Conservation (phyloP, 2,329 filamentous ascomycete species). For the Colletotrichum endophyticum region DNA sequence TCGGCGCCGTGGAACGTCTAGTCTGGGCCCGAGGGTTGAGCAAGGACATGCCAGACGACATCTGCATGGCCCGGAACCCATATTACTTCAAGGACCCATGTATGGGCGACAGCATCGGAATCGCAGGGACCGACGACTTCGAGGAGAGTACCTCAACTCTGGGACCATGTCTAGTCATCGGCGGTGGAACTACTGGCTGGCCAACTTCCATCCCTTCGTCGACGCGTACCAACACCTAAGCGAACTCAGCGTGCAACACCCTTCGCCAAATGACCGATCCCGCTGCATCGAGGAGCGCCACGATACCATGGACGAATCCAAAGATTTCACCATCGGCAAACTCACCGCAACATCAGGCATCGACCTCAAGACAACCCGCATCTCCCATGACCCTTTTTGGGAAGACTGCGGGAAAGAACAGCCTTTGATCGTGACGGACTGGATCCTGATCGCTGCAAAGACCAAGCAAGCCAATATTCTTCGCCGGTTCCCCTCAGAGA, state of each 20-base stretch:
- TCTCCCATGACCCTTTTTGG: constrained; percentile 51
- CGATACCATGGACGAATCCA: constrained; percentile 35
- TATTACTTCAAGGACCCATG: constrained; percentile 46
- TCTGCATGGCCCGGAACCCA: constrained; percentile 45
- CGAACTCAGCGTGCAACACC: constrained; percentile 40
- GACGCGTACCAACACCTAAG: constrained; percentile 34
- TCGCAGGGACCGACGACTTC: constrained; percentile 29
- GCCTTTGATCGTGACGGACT: constrained; percentile 48
- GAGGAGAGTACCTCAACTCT: constrained; percentile 45
- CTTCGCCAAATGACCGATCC: constrained; percentile 43
- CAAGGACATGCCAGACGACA: constrained; percentile 41
- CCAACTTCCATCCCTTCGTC: constrained; percentile 49
- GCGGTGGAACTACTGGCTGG: constrained; percentile 44
- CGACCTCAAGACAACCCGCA: constrained; percentile 45
- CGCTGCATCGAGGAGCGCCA: constrained; percentile 39
- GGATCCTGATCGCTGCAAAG: constrained; percentile 43
- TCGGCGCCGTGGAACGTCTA: constrained; percentile 39
- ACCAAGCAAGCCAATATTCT: constrained; percentile 43
- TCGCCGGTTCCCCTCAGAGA: constrained; percentile 41
- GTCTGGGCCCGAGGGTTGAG: constrained; percentile 45
- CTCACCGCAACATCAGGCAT: constrained; percentile 45
- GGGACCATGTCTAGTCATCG: constrained; percentile 43
- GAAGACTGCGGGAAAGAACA: constrained; percentile 43
- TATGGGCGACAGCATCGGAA: constrained; percentile 52
- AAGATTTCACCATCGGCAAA: constrained; percentile 36